Percentiles rank a stretch among this genome's conserved stretches.
Conservation (phyloP, 257 asterid genomes). For the Scutellaria barbata region DNA sequence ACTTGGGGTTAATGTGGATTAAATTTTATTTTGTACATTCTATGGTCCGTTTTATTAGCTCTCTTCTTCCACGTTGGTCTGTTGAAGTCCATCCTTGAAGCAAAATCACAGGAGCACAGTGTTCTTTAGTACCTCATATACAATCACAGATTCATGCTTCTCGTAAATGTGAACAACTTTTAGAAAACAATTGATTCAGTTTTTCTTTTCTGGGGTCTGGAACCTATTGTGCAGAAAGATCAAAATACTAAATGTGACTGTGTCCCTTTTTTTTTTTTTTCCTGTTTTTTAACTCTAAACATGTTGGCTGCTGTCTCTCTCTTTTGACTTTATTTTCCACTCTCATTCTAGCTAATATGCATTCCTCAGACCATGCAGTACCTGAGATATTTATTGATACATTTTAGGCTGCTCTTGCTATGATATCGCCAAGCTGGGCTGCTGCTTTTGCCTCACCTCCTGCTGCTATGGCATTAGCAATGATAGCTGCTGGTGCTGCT, state of each 20-base stretch:
- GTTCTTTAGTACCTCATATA: slow-evolving; percentile 10
- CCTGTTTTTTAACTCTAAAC: background rate
- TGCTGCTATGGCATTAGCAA: slow-evolving; percentile 96
- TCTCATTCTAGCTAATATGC: slow-evolving; percentile 26
- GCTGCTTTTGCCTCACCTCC: slow-evolving; percentile 99
- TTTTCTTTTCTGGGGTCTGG: slow-evolving; percentile 17
- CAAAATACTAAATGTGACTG: background rate
- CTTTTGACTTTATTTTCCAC: background rate
- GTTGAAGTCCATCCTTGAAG: slow-evolving; percentile 30
- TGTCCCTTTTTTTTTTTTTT: slow-evolving; percentile 6
- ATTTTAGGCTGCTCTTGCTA: slow-evolving; percentile 90
- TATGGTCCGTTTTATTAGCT: slow-evolving; percentile 11
- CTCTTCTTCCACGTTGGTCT: slow-evolving; percentile 30
- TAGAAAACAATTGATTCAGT: background rate
- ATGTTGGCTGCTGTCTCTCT: slow-evolving; percentile 16
- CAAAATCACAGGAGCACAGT: slow-evolving; percentile 25
- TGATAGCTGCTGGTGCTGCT: slow-evolving; percentile 99
- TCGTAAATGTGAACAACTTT: slow-evolving; percentile 9
- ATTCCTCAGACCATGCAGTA: slow-evolving; percentile 28
- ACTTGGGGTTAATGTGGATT: slow-evolving; percentile 24
- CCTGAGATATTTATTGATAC: slow-evolving; percentile 36
- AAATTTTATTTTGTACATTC: slow-evolving; percentile 3
- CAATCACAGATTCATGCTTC: slow-evolving; percentile 1
- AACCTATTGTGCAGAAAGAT: slow-evolving; percentile 11
- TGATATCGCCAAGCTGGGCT: slow-evolving; percentile 99